A percentile compares a stretch with the other conserved stretches of the same genome.
Conservation (phyloP, 345 rosid species). For the Capsella bursapastoris region DNA sequence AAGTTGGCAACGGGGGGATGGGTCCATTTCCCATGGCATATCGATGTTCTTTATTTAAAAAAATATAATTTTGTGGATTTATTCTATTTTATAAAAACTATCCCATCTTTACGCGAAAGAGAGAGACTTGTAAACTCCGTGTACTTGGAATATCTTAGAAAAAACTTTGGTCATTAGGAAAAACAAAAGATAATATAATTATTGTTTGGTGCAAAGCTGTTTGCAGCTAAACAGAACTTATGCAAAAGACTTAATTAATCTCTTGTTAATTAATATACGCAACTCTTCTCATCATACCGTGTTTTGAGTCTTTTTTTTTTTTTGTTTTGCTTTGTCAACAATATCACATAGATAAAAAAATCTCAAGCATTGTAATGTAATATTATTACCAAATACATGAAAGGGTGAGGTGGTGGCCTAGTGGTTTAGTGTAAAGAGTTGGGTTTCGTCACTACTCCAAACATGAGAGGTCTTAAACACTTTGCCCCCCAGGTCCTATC, state of each 20-base stretch:
- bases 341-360: background rate
- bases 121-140: slow-evolving; percentile 37
- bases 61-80: background rate
- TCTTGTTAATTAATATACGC: slow-evolving; percentile 22
- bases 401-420: background rate
- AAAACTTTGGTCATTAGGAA: slow-evolving; percentile 14
- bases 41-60: slow-evolving; percentile 29
- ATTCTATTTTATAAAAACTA: background rate
- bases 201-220: slow-evolving; percentile 41
- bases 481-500: slow-evolving; percentile 23
- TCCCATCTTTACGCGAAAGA: slow-evolving; percentile 23
- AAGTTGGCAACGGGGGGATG: slow-evolving; percentile 35
- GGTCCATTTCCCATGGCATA: slow-evolving; percentile 36
- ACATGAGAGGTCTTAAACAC: background rate
- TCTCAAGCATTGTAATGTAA: background rate
- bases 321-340: background rate
- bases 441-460: background rate
- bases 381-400: background rate
- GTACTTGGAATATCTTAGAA: slow-evolving; percentile 36
- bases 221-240: slow-evolving; percentile 24
- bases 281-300: slow-evolving; percentile 14
- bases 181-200: slow-evolving; percentile 32
- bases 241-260: slow-evolving; percentile 17
- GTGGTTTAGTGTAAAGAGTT: background rate
- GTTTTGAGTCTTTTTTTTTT: background rate